Evolutionary conservation across 306 rosid genomes (phyloP), one percentile per base, ranked within the genome.

Genomic region (Lathyrus sativus): DNA sequence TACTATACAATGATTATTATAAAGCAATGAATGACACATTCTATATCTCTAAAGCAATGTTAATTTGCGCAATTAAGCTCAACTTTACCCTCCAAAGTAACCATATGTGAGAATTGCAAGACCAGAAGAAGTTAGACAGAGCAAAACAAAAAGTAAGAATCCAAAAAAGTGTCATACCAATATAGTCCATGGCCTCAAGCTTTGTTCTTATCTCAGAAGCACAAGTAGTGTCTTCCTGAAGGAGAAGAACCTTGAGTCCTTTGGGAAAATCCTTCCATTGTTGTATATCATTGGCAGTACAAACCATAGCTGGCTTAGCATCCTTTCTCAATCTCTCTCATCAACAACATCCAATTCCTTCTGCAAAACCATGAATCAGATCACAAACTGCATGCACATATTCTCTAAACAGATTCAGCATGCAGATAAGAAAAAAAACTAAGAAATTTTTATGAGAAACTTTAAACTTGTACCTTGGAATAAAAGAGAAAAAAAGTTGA

Each of bases 241-340:
- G 90, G 74, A 91, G 88, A 73, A 91, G 96, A 74, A 91, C 95
- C 76, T 84, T 77, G 74, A 91, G 98, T 35, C 95, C 96, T 71
- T 87, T 89, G 0, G 96, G 98, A 75, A 91, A 91, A 80, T 91
- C 96, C 66, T 87, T 87, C 98, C 96, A 91, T 56, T 79, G 80
- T 59, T 87, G 91, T 77, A 91, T 81, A 80, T 91, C 96, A 82
- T 83, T 89, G 60, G 91, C 88, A 74, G 87, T 84, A 87, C 88
- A 91, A 87, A 91, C 95, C 98, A 91, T 91, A 84, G 98, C 96
- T 91, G 88, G 91, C 78, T 80, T 85, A 85, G 96, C 99, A 95
- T 90, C 89, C 83, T 90, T 88, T 86, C 95, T 85, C 88, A 74
- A 82, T 13, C 77, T 68, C 77, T 68, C 38, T 75, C 49, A 77